Evolutionary conservation across 345 rosid genomes (phyloP).

Genomic region (Hevea brasiliensis): DNA sequence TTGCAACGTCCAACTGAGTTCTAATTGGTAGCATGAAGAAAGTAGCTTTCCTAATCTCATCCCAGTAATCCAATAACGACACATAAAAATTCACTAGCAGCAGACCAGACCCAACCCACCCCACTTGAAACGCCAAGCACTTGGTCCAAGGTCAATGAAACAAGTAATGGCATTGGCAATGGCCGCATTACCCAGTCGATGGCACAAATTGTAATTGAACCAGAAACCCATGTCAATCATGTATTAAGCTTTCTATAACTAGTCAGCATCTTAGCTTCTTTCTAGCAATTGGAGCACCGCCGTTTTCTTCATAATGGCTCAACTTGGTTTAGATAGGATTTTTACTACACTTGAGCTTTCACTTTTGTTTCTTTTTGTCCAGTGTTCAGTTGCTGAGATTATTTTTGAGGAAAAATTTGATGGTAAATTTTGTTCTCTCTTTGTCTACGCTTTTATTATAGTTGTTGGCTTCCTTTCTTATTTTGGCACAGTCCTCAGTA

Average conservation of each 20-base stretch:
- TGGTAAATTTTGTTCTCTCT: conserved; percentile 18
- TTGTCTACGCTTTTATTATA: neutral
- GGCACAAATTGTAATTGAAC: conserved; percentile 4
- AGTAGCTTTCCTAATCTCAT: neutral
- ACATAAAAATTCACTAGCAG: neutral
- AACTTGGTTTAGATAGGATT: neutral
- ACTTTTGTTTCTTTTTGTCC: conserved; percentile 12
- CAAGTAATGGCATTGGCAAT: neutral
- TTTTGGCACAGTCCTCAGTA: no score
- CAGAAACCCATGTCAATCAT: neutral
- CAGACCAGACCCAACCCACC: neutral
- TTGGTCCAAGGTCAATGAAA: neutral
- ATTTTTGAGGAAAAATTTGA: conserved; percentile 49
- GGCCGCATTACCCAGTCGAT: no score
- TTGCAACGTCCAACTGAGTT: neutral
- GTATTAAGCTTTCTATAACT: no score
- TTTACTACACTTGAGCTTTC: neutral
- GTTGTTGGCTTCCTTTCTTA: no score
- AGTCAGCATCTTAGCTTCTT: neutral
- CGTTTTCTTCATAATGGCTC: conserved; percentile 12
- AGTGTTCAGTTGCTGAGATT: conserved; percentile 29
- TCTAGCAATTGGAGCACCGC: neutral
- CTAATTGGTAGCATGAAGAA: neutral
- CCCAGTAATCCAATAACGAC: neutral
- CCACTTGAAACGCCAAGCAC: neutral